Conservation (phyloP, 768 basidiomycete species). For the Artomyces pyxidatus region DNA sequence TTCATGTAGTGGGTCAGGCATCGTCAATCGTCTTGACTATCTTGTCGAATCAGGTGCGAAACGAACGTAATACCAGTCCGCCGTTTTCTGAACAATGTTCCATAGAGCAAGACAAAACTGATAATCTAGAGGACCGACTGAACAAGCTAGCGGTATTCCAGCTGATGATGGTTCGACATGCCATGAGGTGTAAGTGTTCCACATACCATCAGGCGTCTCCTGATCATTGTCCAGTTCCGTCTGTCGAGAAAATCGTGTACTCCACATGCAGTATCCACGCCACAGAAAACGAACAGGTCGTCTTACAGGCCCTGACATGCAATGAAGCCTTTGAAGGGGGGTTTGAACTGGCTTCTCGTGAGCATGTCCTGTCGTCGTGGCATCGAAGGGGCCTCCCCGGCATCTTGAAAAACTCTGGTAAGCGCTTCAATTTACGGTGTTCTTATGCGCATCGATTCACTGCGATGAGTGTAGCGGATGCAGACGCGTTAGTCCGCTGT, state of each 20-base stretch:
- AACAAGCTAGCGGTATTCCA: slow-evolving; percentile 85
- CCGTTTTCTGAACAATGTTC: too few species aligned
- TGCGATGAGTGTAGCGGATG: slow-evolving; percentile 34
- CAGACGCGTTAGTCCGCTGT: slow-evolving; percentile 61
- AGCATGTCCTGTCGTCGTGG: slow-evolving; percentile 76
- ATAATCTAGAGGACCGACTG: slow-evolving; percentile 59
- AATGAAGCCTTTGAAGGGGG: slow-evolving; percentile 51
- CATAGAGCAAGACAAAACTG: slow-evolving; percentile 46
- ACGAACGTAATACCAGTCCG: too few species aligned
- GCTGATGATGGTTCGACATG: slow-evolving; percentile 84
- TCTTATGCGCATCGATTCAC: background rate
- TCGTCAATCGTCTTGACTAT: slow-evolving; percentile 84
- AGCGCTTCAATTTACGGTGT: background rate
- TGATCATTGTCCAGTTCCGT: slow-evolving; percentile 49
- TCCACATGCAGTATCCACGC: slow-evolving; percentile 96
- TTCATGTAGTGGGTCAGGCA: slow-evolving; percentile 93
- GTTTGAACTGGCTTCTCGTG: slow-evolving; percentile 62
- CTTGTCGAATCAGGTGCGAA: slow-evolving; percentile 67
- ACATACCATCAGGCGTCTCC: background rate
- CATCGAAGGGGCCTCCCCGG: slow-evolving; percentile 65
- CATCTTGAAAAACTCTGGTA: slow-evolving; percentile 37
- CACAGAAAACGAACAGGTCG: slow-evolving; percentile 89
- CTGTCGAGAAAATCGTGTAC: slow-evolving; percentile 78
- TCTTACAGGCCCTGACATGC: slow-evolving; percentile 61
- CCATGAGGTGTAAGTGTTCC: slow-evolving; percentile 76